Evolutionary conservation across 2,329 filamentous ascomycete genomes (phyloP).

Genomic region (Sclerotiophoma versabilis): DNA sequence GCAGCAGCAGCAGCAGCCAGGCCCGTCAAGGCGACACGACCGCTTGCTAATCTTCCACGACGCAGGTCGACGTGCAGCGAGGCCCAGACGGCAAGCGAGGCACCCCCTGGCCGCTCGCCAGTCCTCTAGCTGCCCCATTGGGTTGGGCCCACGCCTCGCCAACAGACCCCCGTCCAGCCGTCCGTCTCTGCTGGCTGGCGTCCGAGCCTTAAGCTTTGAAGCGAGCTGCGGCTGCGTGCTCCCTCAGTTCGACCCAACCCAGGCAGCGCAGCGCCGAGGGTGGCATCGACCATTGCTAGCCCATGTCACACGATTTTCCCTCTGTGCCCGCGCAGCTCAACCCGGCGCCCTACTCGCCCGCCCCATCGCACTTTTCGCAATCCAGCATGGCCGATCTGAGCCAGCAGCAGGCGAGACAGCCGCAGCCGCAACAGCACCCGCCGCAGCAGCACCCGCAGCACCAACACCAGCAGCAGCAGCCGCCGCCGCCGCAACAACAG

Average conservation of each 20-base stretch:
- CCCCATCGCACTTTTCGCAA: constrained; percentile 42
- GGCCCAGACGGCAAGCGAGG: constrained; percentile 22
- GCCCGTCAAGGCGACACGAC: constrained; percentile 5
- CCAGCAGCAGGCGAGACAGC: constrained; percentile 37
- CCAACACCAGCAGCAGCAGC: constrained; percentile 35
- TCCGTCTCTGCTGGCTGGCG: constrained; percentile 19
- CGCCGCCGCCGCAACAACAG: constrained; percentile 19
- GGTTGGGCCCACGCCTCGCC: constrained; percentile 25
- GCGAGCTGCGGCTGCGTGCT: constrained; percentile 30
- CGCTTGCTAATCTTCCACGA: constrained; percentile 22
- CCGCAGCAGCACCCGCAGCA: constrained; percentile 23
- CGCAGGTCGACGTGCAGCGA: constrained; percentile 23
- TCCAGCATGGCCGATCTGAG: constrained; percentile 46
- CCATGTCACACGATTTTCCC: constrained; percentile 45
- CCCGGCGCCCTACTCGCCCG: constrained; percentile 42
- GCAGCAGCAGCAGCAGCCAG: too few species aligned
- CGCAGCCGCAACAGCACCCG: constrained; percentile 20
- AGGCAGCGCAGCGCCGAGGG: constrained; percentile 32
- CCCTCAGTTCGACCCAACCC: constrained; percentile 17
- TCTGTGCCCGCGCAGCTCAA: constrained; percentile 21
- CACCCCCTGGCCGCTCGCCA: constrained; percentile 21
- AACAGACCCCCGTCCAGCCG: constrained; percentile 32
- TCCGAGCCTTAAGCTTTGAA: constrained; percentile 28
- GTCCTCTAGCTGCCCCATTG: constrained; percentile 23
- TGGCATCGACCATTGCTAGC: constrained; percentile 37